phyloP scores from a whole-genome alignment of 164 flowering plant genomes.

The Warburgia ugandensis region DNA sequence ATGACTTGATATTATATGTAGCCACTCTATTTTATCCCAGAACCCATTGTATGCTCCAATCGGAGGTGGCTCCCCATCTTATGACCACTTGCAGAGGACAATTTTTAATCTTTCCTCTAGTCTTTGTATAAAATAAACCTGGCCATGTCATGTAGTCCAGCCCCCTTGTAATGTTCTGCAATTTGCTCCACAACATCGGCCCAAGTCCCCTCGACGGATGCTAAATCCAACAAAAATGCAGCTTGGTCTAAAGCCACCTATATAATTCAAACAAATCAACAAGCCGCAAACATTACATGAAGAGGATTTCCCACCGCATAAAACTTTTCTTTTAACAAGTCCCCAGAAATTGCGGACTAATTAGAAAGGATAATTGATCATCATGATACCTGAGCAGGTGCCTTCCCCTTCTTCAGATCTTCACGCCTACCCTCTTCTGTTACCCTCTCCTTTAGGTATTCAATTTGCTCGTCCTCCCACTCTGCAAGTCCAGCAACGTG shows the following conservation, averaged over 20 bases:
- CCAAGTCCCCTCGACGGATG: constrained; percentile 89
- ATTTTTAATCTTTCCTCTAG: constrained; percentile 16
- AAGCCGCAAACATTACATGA: too few relatives aligned
- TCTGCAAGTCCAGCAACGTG: constrained; percentile 79
- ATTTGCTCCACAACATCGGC: constrained; percentile 50
- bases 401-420: constrained; percentile 77
- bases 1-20: too few relatives aligned
- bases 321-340: too few relatives aligned
- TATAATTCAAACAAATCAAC: constrained; percentile 8
- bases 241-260: constrained; percentile 91
- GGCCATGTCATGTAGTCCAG: constrained; percentile 64
- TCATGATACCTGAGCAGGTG: constrained; percentile 75
- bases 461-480: constrained; percentile 92
- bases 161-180: constrained; percentile 68
- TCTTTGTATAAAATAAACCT: constrained; percentile 55
- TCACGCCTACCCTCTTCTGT: constrained; percentile 70
- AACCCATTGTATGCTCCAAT: too few relatives aligned
- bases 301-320: too few relatives aligned
- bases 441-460: constrained; percentile 61
- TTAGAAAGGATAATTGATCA: too few relatives aligned
- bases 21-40: too few relatives aligned
- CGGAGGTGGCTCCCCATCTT: too few relatives aligned
- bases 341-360: too few relatives aligned
- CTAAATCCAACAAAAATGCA: constrained; percentile 83
- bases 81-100: too few relatives aligned